Percentiles rank a stretch among this genome's conserved stretches.
Conservation (phyloP, 306 rosid species). For the Vachellia pachyceras region DNA sequence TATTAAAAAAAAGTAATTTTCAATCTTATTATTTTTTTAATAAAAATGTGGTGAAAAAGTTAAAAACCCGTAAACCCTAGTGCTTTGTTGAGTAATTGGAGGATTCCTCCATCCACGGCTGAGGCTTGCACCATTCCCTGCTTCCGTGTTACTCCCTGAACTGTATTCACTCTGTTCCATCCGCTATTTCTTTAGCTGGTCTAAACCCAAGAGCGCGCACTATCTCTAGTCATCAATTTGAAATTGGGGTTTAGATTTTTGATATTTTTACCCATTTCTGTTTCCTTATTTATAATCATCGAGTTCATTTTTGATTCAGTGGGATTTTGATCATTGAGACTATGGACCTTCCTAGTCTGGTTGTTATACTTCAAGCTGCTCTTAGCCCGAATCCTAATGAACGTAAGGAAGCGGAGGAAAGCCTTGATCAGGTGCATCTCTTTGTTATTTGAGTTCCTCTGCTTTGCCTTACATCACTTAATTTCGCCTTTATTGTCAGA, state of each 20-base stretch:
- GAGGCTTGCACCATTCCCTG: background rate
- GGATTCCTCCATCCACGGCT: background rate
- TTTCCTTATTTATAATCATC: background rate
- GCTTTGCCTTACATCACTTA: background rate
- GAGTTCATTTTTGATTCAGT: background rate
- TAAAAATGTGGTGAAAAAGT: too few species aligned
- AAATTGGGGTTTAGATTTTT: conserved; percentile 40
- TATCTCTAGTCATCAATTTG: background rate
- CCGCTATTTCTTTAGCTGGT: conserved; percentile 1
- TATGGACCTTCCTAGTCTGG: conserved; percentile 71
- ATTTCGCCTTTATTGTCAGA: background rate
- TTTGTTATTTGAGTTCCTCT: background rate
- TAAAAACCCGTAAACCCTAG: conserved; percentile 49
- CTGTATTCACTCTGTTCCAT: conserved; percentile 8
- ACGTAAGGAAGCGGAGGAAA: conserved; percentile 1
- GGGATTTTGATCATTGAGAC: conserved; percentile 16
- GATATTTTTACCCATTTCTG: background rate
- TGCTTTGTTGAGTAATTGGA: conserved; percentile 12
- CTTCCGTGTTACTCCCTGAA: background rate
- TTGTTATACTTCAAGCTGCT: conserved; percentile 47
- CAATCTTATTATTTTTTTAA: too few species aligned
- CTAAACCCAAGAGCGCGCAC: conserved; percentile 41
- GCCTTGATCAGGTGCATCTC: conserved; percentile 9
- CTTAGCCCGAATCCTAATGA: background rate
- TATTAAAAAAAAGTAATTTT: too few species aligned